Conservation (phyloP, 148 eudicot species). For the Rhododendron molle region DNA sequence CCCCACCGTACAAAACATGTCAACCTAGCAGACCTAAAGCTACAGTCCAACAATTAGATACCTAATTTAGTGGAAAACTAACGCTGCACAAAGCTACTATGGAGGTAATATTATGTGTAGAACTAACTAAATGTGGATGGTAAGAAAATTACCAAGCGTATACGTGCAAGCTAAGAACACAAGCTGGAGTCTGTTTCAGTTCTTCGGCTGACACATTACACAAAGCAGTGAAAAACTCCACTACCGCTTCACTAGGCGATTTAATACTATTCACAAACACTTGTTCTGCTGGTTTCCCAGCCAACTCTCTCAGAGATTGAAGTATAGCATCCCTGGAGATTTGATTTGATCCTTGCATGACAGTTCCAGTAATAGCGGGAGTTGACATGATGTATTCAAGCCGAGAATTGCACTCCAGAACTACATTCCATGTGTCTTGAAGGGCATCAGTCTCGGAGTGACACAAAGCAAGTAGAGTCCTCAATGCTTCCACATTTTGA, state of each 20-base stretch:
- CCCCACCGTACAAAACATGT: background rate
- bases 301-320: slow-evolving; percentile 76
- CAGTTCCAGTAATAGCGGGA: slow-evolving; percentile 73
- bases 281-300: too few relatives aligned
- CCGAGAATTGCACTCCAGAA: slow-evolving; percentile 89
- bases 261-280: slow-evolving; percentile 81
- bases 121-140: background rate
- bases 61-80: background rate
- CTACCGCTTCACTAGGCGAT: slow-evolving; percentile 87
- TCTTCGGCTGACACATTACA: slow-evolving; percentile 94
- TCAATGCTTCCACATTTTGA: slow-evolving; percentile 94
- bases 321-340: slow-evolving; percentile 87
- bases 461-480: slow-evolving; percentile 65
- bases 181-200: slow-evolving; percentile 83
- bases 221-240: slow-evolving; percentile 92
- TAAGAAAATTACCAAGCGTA: slow-evolving; percentile 73
- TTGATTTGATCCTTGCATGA: slow-evolving; percentile 94
- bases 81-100: background rate
- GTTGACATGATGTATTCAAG: slow-evolving; percentile 77
- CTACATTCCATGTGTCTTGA: slow-evolving; percentile 93
- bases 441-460: slow-evolving; percentile 80
- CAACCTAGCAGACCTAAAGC: background rate
- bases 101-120: background rate
- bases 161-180: slow-evolving; percentile 97
- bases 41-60: background rate